phyloP scores from a whole-genome alignment of 1,284 basidiomycete genomes.

The Irpex sp. region DNA sequence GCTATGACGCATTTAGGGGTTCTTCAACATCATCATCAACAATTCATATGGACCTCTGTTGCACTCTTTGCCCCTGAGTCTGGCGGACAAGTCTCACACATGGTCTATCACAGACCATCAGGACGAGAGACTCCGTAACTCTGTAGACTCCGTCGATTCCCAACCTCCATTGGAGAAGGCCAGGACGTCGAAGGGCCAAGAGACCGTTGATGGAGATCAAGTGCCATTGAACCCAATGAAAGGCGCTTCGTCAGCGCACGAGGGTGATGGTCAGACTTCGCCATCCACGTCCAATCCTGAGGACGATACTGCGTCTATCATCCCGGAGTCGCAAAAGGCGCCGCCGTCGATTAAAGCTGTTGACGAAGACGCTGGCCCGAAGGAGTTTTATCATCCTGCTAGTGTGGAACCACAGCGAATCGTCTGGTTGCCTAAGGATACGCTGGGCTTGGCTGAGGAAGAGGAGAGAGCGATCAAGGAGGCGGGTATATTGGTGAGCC shows the following conservation, averaged over 20 bases:
- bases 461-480: conserved; percentile 59
- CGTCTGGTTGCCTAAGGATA: conserved; percentile 80
- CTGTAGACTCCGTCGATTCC: not conserved
- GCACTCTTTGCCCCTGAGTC: conserved; percentile 68
- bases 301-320: not conserved
- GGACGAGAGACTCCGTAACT: not conserved
- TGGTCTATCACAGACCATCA: not conserved
- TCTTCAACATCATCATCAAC: conserved; percentile 66
- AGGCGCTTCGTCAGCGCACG: not conserved
- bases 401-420: conserved; percentile 68
- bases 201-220: not conserved
- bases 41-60: conserved; percentile 68
- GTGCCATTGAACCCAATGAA: not conserved
- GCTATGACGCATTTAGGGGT: conserved; percentile 38
- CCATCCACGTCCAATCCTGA: not conserved
- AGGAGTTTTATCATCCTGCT: conserved; percentile 79
- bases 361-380: conserved; percentile 28
- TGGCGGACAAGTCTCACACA: conserved; percentile 59
- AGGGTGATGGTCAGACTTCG: not conserved
- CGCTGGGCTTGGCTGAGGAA: conserved; percentile 59
- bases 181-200: not conserved
- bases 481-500: conserved; percentile 56
- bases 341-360: conserved; percentile 12
- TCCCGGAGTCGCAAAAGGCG: conserved; percentile 7
- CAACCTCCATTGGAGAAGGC: not conserved